A percentile compares a stretch with the other conserved stretches of the same genome.
Evolutionary conservation across 352 stramenopile genomes (phyloP).

Genomic region (Phytophthora macrochlamydospora): DNA sequence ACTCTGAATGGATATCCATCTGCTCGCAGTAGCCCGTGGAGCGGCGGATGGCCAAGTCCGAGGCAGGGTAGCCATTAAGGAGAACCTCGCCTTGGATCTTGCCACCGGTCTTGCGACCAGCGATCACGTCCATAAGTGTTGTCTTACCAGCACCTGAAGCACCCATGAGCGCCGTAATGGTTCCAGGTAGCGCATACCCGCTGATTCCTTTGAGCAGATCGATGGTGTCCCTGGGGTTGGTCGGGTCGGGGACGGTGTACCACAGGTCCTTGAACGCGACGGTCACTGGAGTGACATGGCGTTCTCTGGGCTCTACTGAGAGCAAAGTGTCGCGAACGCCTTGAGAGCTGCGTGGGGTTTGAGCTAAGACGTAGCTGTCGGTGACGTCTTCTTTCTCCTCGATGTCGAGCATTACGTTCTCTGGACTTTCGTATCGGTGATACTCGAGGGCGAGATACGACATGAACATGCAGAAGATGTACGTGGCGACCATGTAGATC

Average conservation of each 20-base stretch:
- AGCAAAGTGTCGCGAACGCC: background rate
- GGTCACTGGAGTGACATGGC: background rate
- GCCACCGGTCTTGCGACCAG: background rate
- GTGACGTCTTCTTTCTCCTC: background rate
- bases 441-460: background rate
- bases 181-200: background rate
- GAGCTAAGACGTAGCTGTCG: background rate
- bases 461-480: background rate
- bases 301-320: background rate
- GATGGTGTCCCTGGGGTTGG: background rate
- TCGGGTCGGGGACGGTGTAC: background rate
- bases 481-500: background rate
- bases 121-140: constrained; percentile 1
- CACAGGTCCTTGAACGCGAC: background rate
- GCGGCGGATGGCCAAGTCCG: constrained; percentile 43
- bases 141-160: background rate
- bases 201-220: constrained; percentile 2
- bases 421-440: background rate
- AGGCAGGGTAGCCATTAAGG: constrained; percentile 27
- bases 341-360: background rate
- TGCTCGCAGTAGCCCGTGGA: constrained; percentile 65
- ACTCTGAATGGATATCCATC: constrained; percentile 85
- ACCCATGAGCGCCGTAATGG: background rate
- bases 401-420: background rate
- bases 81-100: background rate